Evolutionary conservation across 306 rosid species (phyloP).

Genomic region (Medicago arabica): DNA sequence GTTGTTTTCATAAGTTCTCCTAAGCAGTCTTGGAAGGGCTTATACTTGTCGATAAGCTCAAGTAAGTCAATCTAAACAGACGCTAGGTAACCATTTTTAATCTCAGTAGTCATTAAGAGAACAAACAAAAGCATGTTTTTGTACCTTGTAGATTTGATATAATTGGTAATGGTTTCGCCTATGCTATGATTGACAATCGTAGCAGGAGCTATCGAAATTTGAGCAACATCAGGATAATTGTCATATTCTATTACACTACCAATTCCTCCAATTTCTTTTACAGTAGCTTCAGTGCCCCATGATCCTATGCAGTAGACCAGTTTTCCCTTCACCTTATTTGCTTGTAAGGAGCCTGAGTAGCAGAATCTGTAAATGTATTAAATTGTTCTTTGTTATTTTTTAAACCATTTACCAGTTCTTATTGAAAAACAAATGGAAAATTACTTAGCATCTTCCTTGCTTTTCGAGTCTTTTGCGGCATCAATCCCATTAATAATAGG

Average conservation of each 20-base stretch:
- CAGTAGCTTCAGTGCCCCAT: slow-evolving; percentile 70
- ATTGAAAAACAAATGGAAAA: neutral
- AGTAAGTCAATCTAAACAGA: neutral
- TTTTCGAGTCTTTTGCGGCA: slow-evolving; percentile 53
- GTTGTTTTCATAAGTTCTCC: neutral
- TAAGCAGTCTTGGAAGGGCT: too few species aligned
- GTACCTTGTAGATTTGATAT: slow-evolving; percentile 73
- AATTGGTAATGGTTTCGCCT: slow-evolving; percentile 51
- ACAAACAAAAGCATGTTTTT: slow-evolving; percentile 8
- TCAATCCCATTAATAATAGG: slow-evolving; percentile 73
- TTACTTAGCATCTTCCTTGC: slow-evolving; percentile 66
- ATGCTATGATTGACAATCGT: slow-evolving; percentile 58
- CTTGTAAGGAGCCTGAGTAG: slow-evolving; percentile 48
- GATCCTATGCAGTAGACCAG: slow-evolving; percentile 62
- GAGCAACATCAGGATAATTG: slow-evolving; percentile 61
- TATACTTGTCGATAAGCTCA: too few species aligned
- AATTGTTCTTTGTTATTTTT: slow-evolving; percentile 13
- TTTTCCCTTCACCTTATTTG: slow-evolving; percentile 67
- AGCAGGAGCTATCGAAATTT: slow-evolving; percentile 84
- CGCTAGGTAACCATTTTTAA: neutral
- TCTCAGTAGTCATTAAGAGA: neutral
- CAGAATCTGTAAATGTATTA: slow-evolving; percentile 48
- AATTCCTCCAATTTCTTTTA: slow-evolving; percentile 66
- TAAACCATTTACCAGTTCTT: neutral
- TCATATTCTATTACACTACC: slow-evolving; percentile 65